Base-by-base conservation (phyloP, 2,329 filamentous ascomycete species). In the Incumbomyces delicatus region DNA sequence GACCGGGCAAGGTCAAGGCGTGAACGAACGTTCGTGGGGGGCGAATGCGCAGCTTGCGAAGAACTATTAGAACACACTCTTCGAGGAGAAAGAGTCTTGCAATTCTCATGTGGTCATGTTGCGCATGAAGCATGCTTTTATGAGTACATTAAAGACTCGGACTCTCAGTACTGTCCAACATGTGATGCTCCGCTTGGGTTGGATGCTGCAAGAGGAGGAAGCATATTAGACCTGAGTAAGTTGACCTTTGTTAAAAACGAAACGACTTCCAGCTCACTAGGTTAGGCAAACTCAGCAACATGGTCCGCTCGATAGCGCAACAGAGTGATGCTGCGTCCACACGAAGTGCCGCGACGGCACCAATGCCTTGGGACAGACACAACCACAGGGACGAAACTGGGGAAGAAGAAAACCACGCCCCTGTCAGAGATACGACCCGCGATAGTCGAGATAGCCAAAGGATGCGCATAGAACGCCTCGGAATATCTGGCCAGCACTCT, bases 61-160 rank as follows among this genome's bases (percentile, higher is more conserved):
- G 92, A 98, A 68, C 89, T 89, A 2, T 71, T 98, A 52, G 92
- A 96, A 66, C 90, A 96, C 65, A 98, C 88, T 2, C 75, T 98
- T 39, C 85, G 86, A 42, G 92, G 92, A 50, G 92, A 98, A 70
- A 81, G 88, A 56, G 88, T 98, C 51, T 73, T 98, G 45, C 92
- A 96, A 63, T 92, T 98, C 60, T 94, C 89, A 5, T 98, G 92
- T 67, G 79, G 83, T n/a, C 92, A 98, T 66, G 90, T 98, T 50
- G 88, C 90, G 10, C 92, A 98, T 63, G 92, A 96, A 66, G 92
- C 90, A 31, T 98, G 92, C 68, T 96, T 98, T 63, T 96, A 96
- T 69, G 92, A 98, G 66, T 95, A 94, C 63, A 94, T 98, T 58
- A 85, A 87, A 60, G 90, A 95, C 61, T 85, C 90, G 49, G 89